Evolutionary conservation across 768 basidiomycete species (phyloP), one percentile per base, ranked within the genome.

Genomic region (Lyophyllum semitale): DNA sequence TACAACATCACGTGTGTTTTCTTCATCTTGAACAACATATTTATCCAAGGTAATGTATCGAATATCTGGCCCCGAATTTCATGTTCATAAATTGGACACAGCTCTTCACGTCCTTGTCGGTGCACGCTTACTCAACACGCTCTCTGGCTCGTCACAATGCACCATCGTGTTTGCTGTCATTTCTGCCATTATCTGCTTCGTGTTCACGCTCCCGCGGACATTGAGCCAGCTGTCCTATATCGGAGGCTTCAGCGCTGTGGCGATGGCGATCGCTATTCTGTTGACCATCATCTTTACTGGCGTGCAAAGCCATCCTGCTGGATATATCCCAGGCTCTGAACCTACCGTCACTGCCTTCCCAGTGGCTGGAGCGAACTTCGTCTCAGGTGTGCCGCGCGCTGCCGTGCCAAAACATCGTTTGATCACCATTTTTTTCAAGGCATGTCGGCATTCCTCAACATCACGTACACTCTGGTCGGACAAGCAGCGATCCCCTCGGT

Each of bases 11-110:
- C 81, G 1, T 77, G 75, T 3, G 66, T 80, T 27, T 79, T 84
- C 69, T 77, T 84, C 63, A 66, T 83, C 44, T 64, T 80, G 41
- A 84, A 84, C 67, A 84, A 82, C 63, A 78, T 77, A 17, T 81
- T 81, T 68, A 81, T 80, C 37, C 78, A 79, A 73, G 80, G 78
- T 70, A 18, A 3, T 59, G 53, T 13, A 20, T 18, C 13, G 29
- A 22, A 8, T 11, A 29, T 40, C 22, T 20, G 1, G 12, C 26
- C 2, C 37, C n/a, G 23, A 5, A 20, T n/a, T 29, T 33, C 22
- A 30, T 29, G 13, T 30, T 35, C 11, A 33, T 44, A n/a, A 3
- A 32, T 18, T n/a, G 35, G 18, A 48, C 5, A 25, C 27, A 77
- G 76, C 71, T 2, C 68, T 80, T 18, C 77, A 78, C 52, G 74